Evolutionary conservation across 805 yeast genomes (phyloP).

Genomic region (Pichia heedii): DNA sequence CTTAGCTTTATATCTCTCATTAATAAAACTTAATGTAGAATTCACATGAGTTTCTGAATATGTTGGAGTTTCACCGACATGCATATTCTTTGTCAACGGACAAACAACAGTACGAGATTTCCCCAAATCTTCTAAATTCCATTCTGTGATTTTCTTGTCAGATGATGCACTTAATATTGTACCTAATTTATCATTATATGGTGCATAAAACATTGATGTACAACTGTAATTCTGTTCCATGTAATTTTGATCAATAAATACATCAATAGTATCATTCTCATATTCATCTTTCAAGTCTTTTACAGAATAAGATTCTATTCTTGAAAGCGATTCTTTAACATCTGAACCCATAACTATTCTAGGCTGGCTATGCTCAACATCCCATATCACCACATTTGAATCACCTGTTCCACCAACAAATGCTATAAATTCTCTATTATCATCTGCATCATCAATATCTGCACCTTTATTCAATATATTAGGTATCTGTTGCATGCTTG

Average conservation of each 20-base stretch:
- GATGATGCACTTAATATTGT: constrained; percentile 14
- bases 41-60: constrained; percentile 29
- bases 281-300: constrained; percentile 17
- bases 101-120: constrained; percentile 27
- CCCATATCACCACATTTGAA: constrained; percentile 65
- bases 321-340: constrained; percentile 13
- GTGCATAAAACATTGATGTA: constrained; percentile 13
- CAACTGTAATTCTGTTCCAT: constrained; percentile 18
- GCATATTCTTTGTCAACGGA: constrained; percentile 5
- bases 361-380: constrained; percentile 55
- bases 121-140: constrained; percentile 30
- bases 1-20: constrained; percentile 25
- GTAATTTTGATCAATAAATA: constrained; percentile 8
- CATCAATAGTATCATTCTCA: constrained; percentile 18
- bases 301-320: constrained; percentile 20
- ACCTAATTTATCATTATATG: constrained; percentile 7
- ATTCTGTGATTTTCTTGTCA: constrained; percentile 23
- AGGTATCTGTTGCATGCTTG: constrained; percentile 38
- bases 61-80: constrained; percentile 9
- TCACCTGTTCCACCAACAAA: constrained; percentile 60
- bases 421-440: constrained; percentile 38
- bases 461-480: constrained; percentile 23
- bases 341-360: constrained; percentile 22
- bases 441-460: constrained; percentile 8
- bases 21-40: constrained; percentile 32